These are phyloP conservation scores for Exutisphaerella laricina DNA, from an alignment of 2,329 filamentous ascomycete genomes.

Conservation along the genomic window DNA sequence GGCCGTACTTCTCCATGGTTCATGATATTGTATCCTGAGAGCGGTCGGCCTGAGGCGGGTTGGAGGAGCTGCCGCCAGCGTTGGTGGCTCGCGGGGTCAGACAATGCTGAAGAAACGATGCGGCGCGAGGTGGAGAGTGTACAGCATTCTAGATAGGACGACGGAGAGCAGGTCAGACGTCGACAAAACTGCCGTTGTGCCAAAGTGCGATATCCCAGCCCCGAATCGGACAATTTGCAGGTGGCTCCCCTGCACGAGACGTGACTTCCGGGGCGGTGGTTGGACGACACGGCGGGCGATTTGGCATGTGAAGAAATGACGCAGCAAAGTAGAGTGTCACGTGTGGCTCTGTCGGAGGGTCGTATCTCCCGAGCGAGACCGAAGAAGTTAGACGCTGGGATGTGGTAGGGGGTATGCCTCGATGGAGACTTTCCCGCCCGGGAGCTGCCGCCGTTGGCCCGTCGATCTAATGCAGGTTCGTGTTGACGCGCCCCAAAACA, in stretches of 20 bases:
- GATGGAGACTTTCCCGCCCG: too few relatives aligned
- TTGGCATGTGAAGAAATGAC: slow-evolving; percentile 3
- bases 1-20: slow-evolving; percentile 88
- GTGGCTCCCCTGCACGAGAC: neutral
- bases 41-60: too few relatives aligned
- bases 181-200: neutral
- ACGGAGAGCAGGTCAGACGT: neutral
- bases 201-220: slow-evolving; percentile 1
- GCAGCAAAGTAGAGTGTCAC: too few relatives aligned
- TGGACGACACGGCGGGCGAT: too few relatives aligned
- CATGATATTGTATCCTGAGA: too few relatives aligned
- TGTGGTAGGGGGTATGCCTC: too few relatives aligned
- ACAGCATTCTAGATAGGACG: slow-evolving; percentile 1
- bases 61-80: neutral
- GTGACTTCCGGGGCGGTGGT: neutral
- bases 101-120: neutral
- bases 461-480: neutral
- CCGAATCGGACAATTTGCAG: slow-evolving; percentile 1
- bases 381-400: too few relatives aligned
- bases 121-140: slow-evolving; percentile 1
- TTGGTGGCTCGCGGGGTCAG: slow-evolving; percentile 5
- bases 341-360: too few relatives aligned
- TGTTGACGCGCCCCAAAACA: neutral
- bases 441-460: too few relatives aligned
- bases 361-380: too few relatives aligned